A percentile compares a stretch with the other conserved stretches of the same genome.
These are phyloP conservation scores for Populus simonii DNA, from an alignment of 345 rosid species.

Conservation along the genomic window DNA sequence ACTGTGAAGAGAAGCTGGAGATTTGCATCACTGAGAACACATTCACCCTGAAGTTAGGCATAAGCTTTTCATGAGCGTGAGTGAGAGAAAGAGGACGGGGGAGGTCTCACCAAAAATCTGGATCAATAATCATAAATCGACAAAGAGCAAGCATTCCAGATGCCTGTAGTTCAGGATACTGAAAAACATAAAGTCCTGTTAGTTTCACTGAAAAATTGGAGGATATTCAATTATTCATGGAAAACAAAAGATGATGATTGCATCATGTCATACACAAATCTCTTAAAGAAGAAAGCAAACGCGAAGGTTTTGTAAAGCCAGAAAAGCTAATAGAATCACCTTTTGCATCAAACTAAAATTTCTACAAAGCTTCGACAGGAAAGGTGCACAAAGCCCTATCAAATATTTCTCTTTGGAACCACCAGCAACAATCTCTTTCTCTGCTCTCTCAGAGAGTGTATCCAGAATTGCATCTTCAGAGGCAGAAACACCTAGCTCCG, in stretches of 20 bases:
- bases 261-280: background rate
- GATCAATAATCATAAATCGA: constrained; percentile 88
- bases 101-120: constrained; percentile 64
- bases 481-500: constrained; percentile 91
- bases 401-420: constrained; percentile 57
- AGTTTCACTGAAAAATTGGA: constrained; percentile 2
- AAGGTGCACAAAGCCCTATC: constrained; percentile 76
- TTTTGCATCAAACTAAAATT: constrained; percentile 79
- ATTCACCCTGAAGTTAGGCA: constrained; percentile 25
- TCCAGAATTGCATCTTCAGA: constrained; percentile 89
- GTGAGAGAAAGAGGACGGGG: constrained; percentile 8
- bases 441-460: constrained; percentile 80
- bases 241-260: constrained; percentile 14
- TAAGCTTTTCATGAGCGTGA: background rate
- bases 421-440: constrained; percentile 81
- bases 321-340: constrained; percentile 37
- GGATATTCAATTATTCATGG: constrained; percentile 18
- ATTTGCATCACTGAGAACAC: constrained; percentile 67
- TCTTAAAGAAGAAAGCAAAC: background rate
- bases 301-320: background rate
- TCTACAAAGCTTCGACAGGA: constrained; percentile 87
- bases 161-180: constrained; percentile 86
- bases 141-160: constrained; percentile 95
- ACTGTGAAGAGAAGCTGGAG: constrained; percentile 97
- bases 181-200: background rate